Base-by-base conservation (phyloP, 2,329 filamentous ascomycete species). In the Blumeria hordei region DNA sequence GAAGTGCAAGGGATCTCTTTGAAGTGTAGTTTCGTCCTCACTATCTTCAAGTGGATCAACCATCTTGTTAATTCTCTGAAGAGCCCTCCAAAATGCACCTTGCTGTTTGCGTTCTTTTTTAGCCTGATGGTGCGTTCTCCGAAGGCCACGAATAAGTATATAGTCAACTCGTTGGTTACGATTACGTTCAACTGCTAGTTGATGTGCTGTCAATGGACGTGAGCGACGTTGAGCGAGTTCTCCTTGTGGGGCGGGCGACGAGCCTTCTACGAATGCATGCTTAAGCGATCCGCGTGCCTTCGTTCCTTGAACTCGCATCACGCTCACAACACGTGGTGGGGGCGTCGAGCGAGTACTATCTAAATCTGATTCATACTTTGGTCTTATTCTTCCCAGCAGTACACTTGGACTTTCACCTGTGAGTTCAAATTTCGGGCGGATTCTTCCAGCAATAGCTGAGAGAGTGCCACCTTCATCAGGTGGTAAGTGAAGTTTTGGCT, bases 81-180 rank as follows among this genome's bases (percentile, higher is more conserved):
- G 78, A 0, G 82, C 77, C 44, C 83, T 74, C 60, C 81, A 71
- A 55, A 90, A 74, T 8, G 77, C 72, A 11, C 84, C 82, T 57
- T 87, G 78, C 55, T 73, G 70, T 18, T 76, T 75, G 4, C 85
- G 76, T 16, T 69, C 63, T 61, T 79, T 80, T 50, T 78, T 77
- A 11, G 79, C 75, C 55, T 71, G 71, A 63, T 80, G 76, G 63
- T 88, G 81, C 54, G 77, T 72, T 59, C 73, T 74, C 52, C 82
- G 77, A 36, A 90, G 70, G 34, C 82, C 81, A n/a, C 81, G 78
- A 60, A 86, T 81, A 14, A 92, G 75, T 54, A 87, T 85, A 62
- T 88, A 82, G 62, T 88, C 82, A n/a, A 90, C 85, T 6, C 85
- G 79, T 62, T 85, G 78, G 58, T 78, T 83, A 16, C 85, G 74